Conservation (phyloP, 2,329 filamentous ascomycete species). For the Claviceps sp. region DNA sequence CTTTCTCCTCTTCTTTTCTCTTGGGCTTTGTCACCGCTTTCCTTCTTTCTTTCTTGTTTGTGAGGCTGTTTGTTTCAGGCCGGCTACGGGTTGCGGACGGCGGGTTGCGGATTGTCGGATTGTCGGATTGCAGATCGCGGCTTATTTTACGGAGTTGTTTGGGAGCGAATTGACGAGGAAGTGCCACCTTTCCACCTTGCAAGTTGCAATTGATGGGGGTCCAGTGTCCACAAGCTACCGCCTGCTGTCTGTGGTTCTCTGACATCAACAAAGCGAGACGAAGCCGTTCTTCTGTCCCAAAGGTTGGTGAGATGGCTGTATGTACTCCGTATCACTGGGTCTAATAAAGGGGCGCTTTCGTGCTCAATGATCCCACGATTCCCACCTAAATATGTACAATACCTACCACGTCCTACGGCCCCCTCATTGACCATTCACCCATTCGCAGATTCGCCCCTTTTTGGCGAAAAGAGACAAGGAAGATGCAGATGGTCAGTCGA, state of each 20-base stretch:
- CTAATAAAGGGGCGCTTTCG: neutral
- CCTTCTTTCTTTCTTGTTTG: neutral
- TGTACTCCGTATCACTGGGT: neutral
- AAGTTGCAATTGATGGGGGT: neutral
- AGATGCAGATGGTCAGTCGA: neutral
- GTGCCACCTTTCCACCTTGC: too few species aligned
- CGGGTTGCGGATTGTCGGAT: neutral
- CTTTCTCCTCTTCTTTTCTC: neutral
- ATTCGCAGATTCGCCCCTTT: too few species aligned
- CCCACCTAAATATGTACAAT: too few species aligned
- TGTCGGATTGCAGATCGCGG: too few species aligned
- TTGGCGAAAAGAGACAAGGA: neutral
- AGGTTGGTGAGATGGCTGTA: neutral
- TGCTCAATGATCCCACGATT: neutral
- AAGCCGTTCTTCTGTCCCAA: neutral
- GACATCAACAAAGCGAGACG: neutral
- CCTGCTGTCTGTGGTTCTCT: neutral
- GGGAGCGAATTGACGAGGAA: too few species aligned
- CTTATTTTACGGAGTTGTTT: too few species aligned
- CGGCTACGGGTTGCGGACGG: too few species aligned
- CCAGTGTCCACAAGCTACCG: neutral
- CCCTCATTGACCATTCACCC: too few species aligned
- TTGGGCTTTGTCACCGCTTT: neutral
- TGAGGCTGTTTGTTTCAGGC: neutral
- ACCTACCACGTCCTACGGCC: too few species aligned